Conservation (phyloP, 768 basidiomycete species). For the Macrolepiota albuminosa region DNA sequence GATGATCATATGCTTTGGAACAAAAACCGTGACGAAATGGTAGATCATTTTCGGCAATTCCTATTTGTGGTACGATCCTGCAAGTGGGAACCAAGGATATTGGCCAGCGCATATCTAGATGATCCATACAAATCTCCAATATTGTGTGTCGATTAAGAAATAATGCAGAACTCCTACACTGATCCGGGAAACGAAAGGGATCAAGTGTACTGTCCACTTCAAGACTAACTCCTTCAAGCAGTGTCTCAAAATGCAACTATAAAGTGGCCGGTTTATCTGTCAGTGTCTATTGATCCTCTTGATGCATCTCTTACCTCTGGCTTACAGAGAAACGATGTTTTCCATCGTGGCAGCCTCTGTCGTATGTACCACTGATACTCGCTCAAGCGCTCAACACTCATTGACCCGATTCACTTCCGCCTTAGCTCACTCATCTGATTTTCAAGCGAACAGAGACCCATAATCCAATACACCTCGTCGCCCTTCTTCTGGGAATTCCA, state of each 20-base stretch:
- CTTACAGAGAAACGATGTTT: constrained; percentile 11
- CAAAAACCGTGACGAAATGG: not conserved
- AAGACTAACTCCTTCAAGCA: not conserved
- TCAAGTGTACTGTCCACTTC: not conserved
- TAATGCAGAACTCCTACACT: not conserved
- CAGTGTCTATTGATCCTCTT: constrained; percentile 9
- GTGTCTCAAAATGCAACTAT: not conserved
- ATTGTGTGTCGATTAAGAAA: not conserved
- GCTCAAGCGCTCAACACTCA: not conserved
- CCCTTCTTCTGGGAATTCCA: constrained; percentile 25
- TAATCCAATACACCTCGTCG: constrained; percentile 18
- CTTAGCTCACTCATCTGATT: constrained; percentile 24
- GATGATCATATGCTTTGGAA: too few species aligned
- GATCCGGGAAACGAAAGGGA: not conserved
- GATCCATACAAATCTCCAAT: not conserved
- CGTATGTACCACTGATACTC: constrained; percentile 1
- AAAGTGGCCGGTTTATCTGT: not conserved
- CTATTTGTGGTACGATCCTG: not conserved
- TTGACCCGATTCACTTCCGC: not conserved
- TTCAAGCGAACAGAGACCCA: constrained; percentile 33
- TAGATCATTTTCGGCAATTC: not conserved
- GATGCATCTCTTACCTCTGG: constrained; percentile 5
- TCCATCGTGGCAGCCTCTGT: constrained; percentile 13
- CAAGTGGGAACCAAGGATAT: not conserved
- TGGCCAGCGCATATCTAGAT: not conserved